phyloP scores from a whole-genome alignment of 1,284 basidiomycete species.

The Rhodotorula mucilaginosa region DNA sequence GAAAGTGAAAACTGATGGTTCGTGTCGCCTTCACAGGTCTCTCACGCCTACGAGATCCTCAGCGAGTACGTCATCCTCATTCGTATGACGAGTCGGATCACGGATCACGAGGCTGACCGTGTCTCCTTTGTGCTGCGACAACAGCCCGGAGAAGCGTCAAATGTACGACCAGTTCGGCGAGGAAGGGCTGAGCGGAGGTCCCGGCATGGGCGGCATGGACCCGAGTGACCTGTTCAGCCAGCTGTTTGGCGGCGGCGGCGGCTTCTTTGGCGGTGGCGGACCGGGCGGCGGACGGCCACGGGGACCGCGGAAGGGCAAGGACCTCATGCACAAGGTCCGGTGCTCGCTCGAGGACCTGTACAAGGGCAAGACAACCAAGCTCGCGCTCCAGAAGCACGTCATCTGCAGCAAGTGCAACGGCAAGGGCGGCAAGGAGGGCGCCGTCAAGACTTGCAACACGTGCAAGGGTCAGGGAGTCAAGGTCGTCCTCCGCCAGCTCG shows the following conservation, averaged over 20 bases:
- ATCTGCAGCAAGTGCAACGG: slow-evolving; percentile 93
- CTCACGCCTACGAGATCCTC: slow-evolving; percentile 73
- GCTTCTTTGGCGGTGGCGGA: slow-evolving; percentile 58
- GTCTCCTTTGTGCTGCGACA: too few species aligned
- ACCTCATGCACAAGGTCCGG: slow-evolving; percentile 94
- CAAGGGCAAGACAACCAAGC: slow-evolving; percentile 97
- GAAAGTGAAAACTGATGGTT: neutral
- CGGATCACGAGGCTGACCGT: neutral
- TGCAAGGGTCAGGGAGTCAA: slow-evolving; percentile 92
- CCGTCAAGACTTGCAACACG: slow-evolving; percentile 72
- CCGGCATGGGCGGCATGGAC: slow-evolving; percentile 80
- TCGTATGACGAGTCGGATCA: neutral
- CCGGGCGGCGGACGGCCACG: slow-evolving; percentile 61
- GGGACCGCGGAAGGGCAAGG: slow-evolving; percentile 96
- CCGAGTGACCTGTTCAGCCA: slow-evolving; percentile 95
- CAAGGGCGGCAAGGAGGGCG: slow-evolving; percentile 95
- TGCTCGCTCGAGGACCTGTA: slow-evolving; percentile 97
- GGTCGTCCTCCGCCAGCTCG: slow-evolving; percentile 90
- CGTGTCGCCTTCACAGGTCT: neutral
- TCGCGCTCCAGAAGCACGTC: slow-evolving; percentile 92
- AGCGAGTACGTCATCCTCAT: slow-evolving; percentile 59
- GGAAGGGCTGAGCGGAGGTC: slow-evolving; percentile 86
- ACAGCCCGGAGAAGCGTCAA: slow-evolving; percentile 38
- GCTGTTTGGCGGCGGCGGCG: slow-evolving; percentile 68
- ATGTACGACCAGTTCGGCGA: slow-evolving; percentile 88